Conservation (phyloP, 2,329 filamentous ascomycete genomes). For the Aphanocladium album region DNA sequence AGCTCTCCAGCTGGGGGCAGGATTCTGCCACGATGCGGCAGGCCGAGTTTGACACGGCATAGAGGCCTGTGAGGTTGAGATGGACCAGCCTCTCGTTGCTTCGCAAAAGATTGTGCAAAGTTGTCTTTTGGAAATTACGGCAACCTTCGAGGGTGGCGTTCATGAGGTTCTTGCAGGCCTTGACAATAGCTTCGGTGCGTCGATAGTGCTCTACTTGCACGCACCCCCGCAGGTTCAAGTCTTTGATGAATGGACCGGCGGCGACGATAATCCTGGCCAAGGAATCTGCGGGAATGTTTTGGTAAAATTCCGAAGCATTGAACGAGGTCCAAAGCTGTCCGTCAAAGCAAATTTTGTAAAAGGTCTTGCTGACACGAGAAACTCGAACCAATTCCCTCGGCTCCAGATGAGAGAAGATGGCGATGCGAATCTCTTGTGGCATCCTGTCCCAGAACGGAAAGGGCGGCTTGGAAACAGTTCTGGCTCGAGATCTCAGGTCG, state of each 20-base stretch:
- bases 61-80: slow-evolving; percentile 79
- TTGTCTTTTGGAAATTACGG: slow-evolving; percentile 71
- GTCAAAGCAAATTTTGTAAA: slow-evolving; percentile 83
- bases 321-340: slow-evolving; percentile 88
- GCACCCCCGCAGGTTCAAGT: slow-evolving; percentile 87
- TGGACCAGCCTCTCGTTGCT: slow-evolving; percentile 74
- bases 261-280: slow-evolving; percentile 78
- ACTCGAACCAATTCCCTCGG: slow-evolving; percentile 77
- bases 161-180: slow-evolving; percentile 79
- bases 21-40: slow-evolving; percentile 81
- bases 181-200: slow-evolving; percentile 69
- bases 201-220: slow-evolving; percentile 82
- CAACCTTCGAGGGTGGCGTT: slow-evolving; percentile 88
- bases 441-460: slow-evolving; percentile 74
- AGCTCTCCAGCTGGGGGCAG: slow-evolving; percentile 73
- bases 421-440: slow-evolving; percentile 75
- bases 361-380: slow-evolving; percentile 72
- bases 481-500: slow-evolving; percentile 39
- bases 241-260: slow-evolving; percentile 83
- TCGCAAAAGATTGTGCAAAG: slow-evolving; percentile 69
- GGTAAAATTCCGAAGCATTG: slow-evolving; percentile 82
- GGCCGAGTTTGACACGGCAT: slow-evolving; percentile 73
- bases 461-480: slow-evolving; percentile 26
- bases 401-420: slow-evolving; percentile 69
- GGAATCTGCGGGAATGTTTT: slow-evolving; percentile 76